phyloP scores from a whole-genome alignment of 371 early-diverging fungal species.

The Homolaphlyctis polyrhiza region DNA sequence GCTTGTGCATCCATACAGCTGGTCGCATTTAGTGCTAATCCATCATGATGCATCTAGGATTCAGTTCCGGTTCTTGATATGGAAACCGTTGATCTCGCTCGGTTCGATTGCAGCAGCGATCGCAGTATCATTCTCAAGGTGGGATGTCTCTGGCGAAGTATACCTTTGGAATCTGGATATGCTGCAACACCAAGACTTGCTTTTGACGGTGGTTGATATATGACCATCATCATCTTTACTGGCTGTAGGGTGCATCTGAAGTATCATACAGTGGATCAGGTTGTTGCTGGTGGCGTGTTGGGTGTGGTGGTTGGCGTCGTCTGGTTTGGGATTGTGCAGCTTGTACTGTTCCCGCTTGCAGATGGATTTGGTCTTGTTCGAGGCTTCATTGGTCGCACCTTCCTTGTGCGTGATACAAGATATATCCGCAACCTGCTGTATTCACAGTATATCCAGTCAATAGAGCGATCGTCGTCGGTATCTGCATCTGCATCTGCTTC shows the following conservation, averaged over 20 bases:
- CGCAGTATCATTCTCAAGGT: conserved; percentile 56
- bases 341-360: conserved; percentile 10
- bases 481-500: no score
- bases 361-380: not conserved
- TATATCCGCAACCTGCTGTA: not conserved
- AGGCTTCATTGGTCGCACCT: not conserved
- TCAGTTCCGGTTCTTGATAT: conserved; percentile 8
- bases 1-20: no score
- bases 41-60: conserved; percentile 3
- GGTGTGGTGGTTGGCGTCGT: conserved; percentile 56
- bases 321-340: conserved; percentile 51
- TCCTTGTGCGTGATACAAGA: conserved; percentile 4
- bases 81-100: conserved; percentile 40
- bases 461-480: no score
- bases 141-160: conserved; percentile 8
- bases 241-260: conserved; percentile 66
- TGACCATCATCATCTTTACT: not conserved
- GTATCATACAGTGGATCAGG: conserved; percentile 78
- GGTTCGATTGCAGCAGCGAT: conserved; percentile 33
- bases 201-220: conserved; percentile 2
- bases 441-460: no score
- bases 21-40: conserved; percentile 16
- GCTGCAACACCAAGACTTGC: not conserved
- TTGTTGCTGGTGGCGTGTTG: conserved; percentile 58
- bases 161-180: not conserved